These are phyloP conservation scores for Xylaria castorea DNA, from an alignment of 495 filamentous ascomycete genomes.

Conservation along the genomic window DNA sequence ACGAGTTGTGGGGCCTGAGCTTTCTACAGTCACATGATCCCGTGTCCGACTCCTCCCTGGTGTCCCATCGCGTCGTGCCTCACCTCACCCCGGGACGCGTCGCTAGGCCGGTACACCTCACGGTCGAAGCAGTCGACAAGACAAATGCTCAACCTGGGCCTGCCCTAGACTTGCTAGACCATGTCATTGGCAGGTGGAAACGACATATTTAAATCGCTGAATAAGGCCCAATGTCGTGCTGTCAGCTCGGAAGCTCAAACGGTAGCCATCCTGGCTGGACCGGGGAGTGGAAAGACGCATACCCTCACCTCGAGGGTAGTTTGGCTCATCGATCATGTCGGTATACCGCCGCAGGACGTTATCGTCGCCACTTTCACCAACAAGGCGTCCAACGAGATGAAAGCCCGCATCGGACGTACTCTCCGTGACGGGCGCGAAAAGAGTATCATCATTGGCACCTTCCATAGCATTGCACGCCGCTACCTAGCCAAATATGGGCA, in stretches of 20 bases:
- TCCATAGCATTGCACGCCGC: slow-evolving; percentile 89
- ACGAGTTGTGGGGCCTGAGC: neutral
- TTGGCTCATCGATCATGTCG: slow-evolving; percentile 83
- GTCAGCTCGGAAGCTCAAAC: slow-evolving; percentile 80
- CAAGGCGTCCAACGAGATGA: slow-evolving; percentile 97
- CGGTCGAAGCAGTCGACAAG: neutral
- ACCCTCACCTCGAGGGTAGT: slow-evolving; percentile 94
- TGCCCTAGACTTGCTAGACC: slow-evolving; percentile 12
- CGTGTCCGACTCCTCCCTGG: slow-evolving; percentile 9
- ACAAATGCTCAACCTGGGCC: neutral
- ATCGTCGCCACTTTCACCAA: slow-evolving; percentile 98
- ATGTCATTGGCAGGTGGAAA: slow-evolving; percentile 44
- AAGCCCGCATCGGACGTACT: slow-evolving; percentile 78
- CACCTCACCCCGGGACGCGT: slow-evolving; percentile 6
- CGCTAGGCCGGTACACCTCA: slow-evolving; percentile 1
- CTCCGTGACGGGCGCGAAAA: slow-evolving; percentile 79
- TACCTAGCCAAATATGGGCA: slow-evolving; percentile 88
- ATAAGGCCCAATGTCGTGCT: slow-evolving; percentile 81
- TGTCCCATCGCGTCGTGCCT: slow-evolving; percentile 5
- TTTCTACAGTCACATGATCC: slow-evolving; percentile 23
- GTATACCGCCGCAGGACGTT: slow-evolving; percentile 86
- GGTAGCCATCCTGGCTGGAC: slow-evolving; percentile 88
- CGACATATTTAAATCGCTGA: slow-evolving; percentile 76
- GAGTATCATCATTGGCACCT: slow-evolving; percentile 88
- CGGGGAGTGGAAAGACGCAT: slow-evolving; percentile 89